Base-by-base conservation (phyloP, 805 yeast genomes). In the Blastobotrys attinorum region DNA sequence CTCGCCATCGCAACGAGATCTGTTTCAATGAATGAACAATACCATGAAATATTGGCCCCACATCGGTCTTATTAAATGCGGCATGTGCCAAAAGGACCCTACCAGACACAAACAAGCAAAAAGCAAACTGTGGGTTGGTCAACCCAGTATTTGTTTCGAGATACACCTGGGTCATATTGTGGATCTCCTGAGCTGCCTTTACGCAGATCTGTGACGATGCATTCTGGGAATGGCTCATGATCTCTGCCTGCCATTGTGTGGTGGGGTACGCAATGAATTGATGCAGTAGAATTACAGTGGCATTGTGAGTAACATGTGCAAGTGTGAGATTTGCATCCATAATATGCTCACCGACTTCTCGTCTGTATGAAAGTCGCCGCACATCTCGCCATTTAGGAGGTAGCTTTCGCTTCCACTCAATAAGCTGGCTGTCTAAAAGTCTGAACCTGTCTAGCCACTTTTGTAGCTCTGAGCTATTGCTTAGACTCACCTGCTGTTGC, bases 1-100 rank as follows among this genome's bases (percentile, higher is more conserved):
- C 49, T 15, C 21, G 21, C 50, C 52, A 51, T 35, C 52, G 23
- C 15, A 18, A 17, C 4, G 52, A 44, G 27, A 47, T 42, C 34
- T 46, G 46, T 22, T 22, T 36, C 22, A 51, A 43, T 17, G 44
- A 43, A 7, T 21, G 27, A 3, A 47, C 40, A 3, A 51, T 21
- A 31, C 31, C 35, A 16, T 44, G 39, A 22, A 51, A 45, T 15
- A 15, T 18, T 29, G 18, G 18, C 16, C 16, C 31, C 25, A 20
- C 17, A 15, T n/a, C 33, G 5, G 33, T 31, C 5, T 17, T 17
- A 5, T 31, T 17, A 17, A 17, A 15, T 15, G 16, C 33, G 4
- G 33, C 13, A 16, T 32, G 36, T 5, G 36, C 18, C 18, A 32
- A 22, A 6, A 32, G 17, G 18, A 17, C 18, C 21, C 36, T 20